A percentile compares a stretch with the other conserved stretches of the same genome.
Evolutionary conservation across 805 yeast genomes (phyloP).

Genomic region (Lipomyces sp.): DNA sequence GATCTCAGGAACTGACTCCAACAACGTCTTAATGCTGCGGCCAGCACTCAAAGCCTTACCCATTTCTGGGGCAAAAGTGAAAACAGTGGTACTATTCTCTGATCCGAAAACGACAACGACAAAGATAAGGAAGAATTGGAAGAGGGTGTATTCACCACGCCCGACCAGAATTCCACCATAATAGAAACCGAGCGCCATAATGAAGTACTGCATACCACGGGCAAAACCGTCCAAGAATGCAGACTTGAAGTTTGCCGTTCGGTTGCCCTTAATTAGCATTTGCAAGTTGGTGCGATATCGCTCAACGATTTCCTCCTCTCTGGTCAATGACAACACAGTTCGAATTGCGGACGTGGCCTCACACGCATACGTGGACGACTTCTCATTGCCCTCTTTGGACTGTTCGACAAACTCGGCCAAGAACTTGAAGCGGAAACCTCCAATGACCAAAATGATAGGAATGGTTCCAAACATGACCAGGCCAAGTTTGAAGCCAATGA

Average conservation of each 20-base stretch:
- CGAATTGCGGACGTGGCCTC: conserved; percentile 50
- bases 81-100: conserved; percentile 49
- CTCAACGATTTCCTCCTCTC: conserved; percentile 49
- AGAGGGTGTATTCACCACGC: conserved; percentile 42
- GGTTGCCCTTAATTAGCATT: conserved; percentile 44
- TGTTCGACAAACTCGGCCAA: conserved; percentile 45
- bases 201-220: conserved; percentile 50
- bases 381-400: conserved; percentile 46
- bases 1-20: conserved; percentile 46
- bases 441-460: conserved; percentile 48
- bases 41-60: conserved; percentile 51
- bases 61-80: conserved; percentile 52
- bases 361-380: conserved; percentile 49
- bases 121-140: conserved; percentile 49
- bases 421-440: conserved; percentile 48
- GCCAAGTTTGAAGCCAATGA: conserved; percentile 51
- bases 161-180: conserved; percentile 49
- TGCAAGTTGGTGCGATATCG: conserved; percentile 40
- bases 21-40: conserved; percentile 44
- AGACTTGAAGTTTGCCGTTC: conserved; percentile 38
- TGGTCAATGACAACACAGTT: conserved; percentile 50
- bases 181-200: conserved; percentile 52
- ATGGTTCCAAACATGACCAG: conserved; percentile 49
- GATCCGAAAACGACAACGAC: conserved; percentile 50
- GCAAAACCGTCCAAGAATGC: conserved; percentile 47